Conservation (phyloP, 2,329 filamentous ascomycete genomes). For the Exophiala mesophila region DNA sequence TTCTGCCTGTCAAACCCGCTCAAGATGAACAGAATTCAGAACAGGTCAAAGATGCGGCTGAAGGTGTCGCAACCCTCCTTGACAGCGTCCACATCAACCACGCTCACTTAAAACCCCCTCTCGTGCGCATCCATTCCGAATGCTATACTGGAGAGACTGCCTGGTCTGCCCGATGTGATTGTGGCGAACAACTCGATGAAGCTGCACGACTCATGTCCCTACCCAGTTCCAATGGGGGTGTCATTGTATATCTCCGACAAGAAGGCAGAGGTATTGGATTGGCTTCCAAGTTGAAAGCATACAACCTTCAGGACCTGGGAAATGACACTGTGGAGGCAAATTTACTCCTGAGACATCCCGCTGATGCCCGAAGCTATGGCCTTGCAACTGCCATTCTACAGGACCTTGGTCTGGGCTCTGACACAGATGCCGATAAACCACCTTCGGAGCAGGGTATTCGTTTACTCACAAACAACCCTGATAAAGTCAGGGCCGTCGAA, state of each 20-base stretch:
- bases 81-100: constrained; percentile 6
- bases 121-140: constrained; percentile 94
- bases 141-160: constrained; percentile 99
- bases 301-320: constrained; percentile 93
- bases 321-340: constrained; percentile 99
- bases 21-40: constrained; percentile 15
- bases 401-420: constrained; percentile 68
- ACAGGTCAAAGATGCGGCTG: constrained; percentile 2
- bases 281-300: constrained; percentile 93
- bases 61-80: constrained; percentile 10
- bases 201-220: constrained; percentile 88
- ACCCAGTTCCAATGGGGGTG: constrained; percentile 62
- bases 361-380: constrained; percentile 90
- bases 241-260: constrained; percentile 92
- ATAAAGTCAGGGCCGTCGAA: constrained; percentile 92
- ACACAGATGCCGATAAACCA: constrained; percentile 43
- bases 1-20: constrained; percentile 3
- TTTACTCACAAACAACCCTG: constrained; percentile 91
- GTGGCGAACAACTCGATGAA: constrained; percentile 95
- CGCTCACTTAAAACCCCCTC: constrained; percentile 47
- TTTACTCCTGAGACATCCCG: constrained; percentile 80
- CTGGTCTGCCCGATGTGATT: constrained; percentile 96
- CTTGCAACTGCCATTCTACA: constrained; percentile 91
- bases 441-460: constrained; percentile 51
- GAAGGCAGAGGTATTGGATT: constrained; percentile 94